Percentiles rank a stretch among this genome's conserved stretches.
Conservation (phyloP, 495 filamentous ascomycete genomes). For the Aspergillus nanangensis region DNA sequence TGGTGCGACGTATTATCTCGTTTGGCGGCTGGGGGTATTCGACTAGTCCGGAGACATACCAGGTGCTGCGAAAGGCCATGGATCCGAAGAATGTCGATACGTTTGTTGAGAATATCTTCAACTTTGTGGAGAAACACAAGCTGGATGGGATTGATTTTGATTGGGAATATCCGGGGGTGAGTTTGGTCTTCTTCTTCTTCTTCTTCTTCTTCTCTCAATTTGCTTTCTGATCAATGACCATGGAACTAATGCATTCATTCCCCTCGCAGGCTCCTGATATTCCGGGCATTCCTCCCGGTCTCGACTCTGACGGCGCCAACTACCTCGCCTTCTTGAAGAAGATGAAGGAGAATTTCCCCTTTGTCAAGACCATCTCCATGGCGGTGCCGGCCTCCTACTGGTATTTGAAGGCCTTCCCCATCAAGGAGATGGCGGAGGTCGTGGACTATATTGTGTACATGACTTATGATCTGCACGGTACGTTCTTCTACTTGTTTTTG, state of each 20-base stretch:
- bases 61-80: conserved; percentile 34
- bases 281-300: conserved; percentile 26
- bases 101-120: conserved; percentile 29
- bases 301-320: conserved; percentile 19
- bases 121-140: conserved; percentile 25
- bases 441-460: conserved; percentile 30
- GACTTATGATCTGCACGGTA: conserved; percentile 34
- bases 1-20: conserved; percentile 33
- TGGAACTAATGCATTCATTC: too few species aligned
- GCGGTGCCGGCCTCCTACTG: conserved; percentile 20
- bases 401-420: conserved; percentile 25
- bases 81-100: conserved; percentile 26
- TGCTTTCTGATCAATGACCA: too few species aligned
- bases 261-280: conserved; percentile 39
- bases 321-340: conserved; percentile 24
- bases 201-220: too few species aligned
- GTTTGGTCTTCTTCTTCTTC: too few species aligned
- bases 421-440: conserved; percentile 12
- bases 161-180: conserved; percentile 39
- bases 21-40: conserved; percentile 48
- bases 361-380: conserved; percentile 16
- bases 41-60: conserved; percentile 26
- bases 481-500: conserved; percentile 36
- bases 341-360: conserved; percentile 2
- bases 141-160: conserved; percentile 40